Evolutionary conservation across 2,329 filamentous ascomycete genomes (phyloP).

Genomic region (Didymella exigua): DNA sequence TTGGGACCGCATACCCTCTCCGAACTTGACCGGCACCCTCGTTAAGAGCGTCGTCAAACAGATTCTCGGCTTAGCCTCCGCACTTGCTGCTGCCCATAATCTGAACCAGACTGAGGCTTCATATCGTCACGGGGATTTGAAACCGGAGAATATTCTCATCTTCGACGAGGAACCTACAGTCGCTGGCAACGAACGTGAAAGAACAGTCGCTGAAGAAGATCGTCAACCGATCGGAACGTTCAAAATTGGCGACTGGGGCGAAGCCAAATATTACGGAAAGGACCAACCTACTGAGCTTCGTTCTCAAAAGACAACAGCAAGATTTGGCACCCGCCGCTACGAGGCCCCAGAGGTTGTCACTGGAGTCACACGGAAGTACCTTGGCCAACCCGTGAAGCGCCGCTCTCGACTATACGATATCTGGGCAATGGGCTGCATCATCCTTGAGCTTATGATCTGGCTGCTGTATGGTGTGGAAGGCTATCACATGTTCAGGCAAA

Average conservation of each 20-base stretch:
- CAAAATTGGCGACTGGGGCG: slow-evolving; percentile 1
- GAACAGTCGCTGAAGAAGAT: not conserved
- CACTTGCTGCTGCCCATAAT: not conserved
- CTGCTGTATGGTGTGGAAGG: slow-evolving; percentile 22
- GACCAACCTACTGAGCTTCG: not conserved
- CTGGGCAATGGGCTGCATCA: slow-evolving; percentile 35
- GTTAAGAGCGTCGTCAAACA: not conserved
- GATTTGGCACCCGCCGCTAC: not conserved
- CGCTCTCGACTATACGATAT: slow-evolving; percentile 28
- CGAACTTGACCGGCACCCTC: not conserved
- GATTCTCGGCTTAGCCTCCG: not conserved
- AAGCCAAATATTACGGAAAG: not conserved
- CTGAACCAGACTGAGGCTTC: not conserved
- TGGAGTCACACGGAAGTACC: not conserved
- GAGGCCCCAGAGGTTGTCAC: not conserved
- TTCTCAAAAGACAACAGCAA: not conserved
- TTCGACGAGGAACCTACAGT: not conserved
- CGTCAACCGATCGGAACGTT: not conserved
- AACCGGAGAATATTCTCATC: not conserved
- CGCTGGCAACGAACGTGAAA: slow-evolving; percentile 37
- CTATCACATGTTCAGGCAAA: not conserved
- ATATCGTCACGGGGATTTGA: not conserved
- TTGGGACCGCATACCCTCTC: not conserved
- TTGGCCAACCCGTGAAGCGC: not conserved
- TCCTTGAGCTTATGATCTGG: slow-evolving; percentile 30